Evolutionary conservation across 306 rosid genomes (phyloP).

Genomic region (Castanopsis chinensis): DNA sequence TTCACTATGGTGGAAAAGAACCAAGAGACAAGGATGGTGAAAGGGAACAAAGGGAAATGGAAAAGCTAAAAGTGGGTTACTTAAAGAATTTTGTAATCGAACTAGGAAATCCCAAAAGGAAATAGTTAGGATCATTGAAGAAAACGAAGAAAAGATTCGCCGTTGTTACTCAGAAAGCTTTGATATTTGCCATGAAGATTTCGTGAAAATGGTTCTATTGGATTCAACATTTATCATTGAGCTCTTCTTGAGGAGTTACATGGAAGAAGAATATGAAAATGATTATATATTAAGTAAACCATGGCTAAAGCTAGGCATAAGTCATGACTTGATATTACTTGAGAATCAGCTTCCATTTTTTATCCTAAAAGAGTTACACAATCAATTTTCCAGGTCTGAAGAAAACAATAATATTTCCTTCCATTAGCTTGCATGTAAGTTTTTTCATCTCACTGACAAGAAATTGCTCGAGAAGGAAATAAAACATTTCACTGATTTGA

Average conservation of each 20-base stretch:
- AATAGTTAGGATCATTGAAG: background rate
- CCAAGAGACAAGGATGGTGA: no score
- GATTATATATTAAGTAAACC: slow-evolving; percentile 21
- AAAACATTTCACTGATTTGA: no score
- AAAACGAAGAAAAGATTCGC: slow-evolving; percentile 14
- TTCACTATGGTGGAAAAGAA: slow-evolving; percentile 20
- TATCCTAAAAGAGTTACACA: slow-evolving; percentile 4
- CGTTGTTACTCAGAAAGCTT: slow-evolving; percentile 1
- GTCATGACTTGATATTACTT: slow-evolving; percentile 18
- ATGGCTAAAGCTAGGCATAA: slow-evolving; percentile 10
- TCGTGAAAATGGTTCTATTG: background rate
- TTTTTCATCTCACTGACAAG: no score
- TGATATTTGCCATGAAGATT: background rate
- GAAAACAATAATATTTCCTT: no score
- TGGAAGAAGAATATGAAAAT: background rate
- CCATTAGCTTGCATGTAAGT: background rate
- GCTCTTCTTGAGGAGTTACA: background rate
- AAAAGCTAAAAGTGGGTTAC: slow-evolving; percentile 24
- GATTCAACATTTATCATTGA: slow-evolving; percentile 29
- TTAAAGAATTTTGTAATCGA: slow-evolving; percentile 21
- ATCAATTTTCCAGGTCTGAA: no score
- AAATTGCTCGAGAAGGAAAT: no score
- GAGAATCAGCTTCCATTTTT: slow-evolving; percentile 34
- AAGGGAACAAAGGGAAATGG: slow-evolving; percentile 27
- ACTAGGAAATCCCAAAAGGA: background rate